Conservation (phyloP, 2,329 filamentous ascomycete species). For the Colletotrichum phormii region DNA sequence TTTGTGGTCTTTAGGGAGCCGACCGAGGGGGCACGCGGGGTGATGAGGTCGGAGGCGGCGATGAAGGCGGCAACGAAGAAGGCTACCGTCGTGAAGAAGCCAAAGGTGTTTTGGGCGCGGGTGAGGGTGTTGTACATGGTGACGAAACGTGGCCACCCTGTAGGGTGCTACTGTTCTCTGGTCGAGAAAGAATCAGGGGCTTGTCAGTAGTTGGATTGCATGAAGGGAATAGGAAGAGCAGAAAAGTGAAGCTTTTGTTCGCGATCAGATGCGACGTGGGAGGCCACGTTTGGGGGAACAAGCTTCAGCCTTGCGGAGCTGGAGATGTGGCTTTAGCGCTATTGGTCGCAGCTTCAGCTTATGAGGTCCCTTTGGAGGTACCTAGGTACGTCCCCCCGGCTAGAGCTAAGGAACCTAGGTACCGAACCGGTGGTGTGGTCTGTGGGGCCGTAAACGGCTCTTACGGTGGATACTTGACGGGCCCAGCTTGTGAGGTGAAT, state of each 20-base stretch:
- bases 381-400: not conserved
- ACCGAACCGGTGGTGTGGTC: conserved; percentile 13
- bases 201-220: conserved; percentile 16
- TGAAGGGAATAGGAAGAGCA: not conserved
- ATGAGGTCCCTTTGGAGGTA: not conserved
- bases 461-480: not conserved
- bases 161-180: not conserved
- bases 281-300: conserved; percentile 29
- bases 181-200: not conserved
- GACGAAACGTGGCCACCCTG: conserved; percentile 1
- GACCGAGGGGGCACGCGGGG: conserved; percentile 75
- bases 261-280: conserved; percentile 19
- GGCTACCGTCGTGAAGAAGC: conserved; percentile 96
- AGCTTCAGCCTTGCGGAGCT: conserved; percentile 34
- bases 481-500: not conserved
- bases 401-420: not conserved
- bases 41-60: conserved; percentile 81
- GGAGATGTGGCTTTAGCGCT: conserved; percentile 29
- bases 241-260: not conserved
- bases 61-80: conserved; percentile 84
- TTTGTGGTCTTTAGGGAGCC: conserved; percentile 74
- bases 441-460: not conserved
- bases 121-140: conserved; percentile 90
- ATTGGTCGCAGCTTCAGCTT: conserved; percentile 13
- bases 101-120: conserved; percentile 91